These are phyloP conservation scores for Filobasidium uniguttulatum DNA, from an alignment of 1,284 basidiomycete species.

Conservation along the genomic window DNA sequence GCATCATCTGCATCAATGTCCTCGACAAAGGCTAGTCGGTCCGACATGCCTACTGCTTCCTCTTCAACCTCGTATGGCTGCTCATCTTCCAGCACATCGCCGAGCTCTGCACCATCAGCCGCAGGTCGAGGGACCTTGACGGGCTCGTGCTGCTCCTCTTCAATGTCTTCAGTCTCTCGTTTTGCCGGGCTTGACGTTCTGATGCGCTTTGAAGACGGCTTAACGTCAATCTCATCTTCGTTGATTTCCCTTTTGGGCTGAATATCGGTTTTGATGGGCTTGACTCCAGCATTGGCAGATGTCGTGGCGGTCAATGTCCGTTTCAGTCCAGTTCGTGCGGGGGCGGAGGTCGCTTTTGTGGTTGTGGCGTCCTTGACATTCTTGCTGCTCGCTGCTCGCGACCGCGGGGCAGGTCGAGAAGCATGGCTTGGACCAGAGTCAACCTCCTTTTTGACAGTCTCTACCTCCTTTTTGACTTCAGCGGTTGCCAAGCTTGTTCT, in stretches of 20 bases:
- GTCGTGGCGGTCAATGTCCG: constrained; percentile 9
- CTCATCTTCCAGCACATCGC: constrained; percentile 21
- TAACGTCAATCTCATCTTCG: constrained; percentile 5
- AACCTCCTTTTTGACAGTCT: constrained; percentile 1
- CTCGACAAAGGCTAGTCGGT: constrained; percentile 42
- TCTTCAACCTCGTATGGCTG: constrained; percentile 28
- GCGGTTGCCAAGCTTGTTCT: constrained; percentile 20
- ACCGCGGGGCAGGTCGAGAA: constrained; percentile 2
- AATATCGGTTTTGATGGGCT: no score
- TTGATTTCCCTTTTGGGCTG: constrained; percentile 5
- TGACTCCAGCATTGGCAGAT: constrained; percentile 1
- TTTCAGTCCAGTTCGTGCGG: constrained; percentile 10
- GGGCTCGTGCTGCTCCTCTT: constrained; percentile 5
- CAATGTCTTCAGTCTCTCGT: neutral
- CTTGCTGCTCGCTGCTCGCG: neutral
- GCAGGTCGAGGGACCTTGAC: constrained; percentile 14
- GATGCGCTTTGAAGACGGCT: constrained; percentile 14
- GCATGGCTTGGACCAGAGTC: constrained; percentile 9
- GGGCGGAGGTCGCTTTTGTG: constrained; percentile 6
- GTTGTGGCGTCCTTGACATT: neutral
- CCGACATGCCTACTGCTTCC: constrained; percentile 24
- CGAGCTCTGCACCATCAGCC: constrained; percentile 16
- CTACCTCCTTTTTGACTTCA: constrained; percentile 5
- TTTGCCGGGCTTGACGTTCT: constrained; percentile 8
- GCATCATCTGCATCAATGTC: constrained; percentile 85